Conservation (phyloP, 768 basidiomycete genomes). For the Termitomyces sp. region DNA sequence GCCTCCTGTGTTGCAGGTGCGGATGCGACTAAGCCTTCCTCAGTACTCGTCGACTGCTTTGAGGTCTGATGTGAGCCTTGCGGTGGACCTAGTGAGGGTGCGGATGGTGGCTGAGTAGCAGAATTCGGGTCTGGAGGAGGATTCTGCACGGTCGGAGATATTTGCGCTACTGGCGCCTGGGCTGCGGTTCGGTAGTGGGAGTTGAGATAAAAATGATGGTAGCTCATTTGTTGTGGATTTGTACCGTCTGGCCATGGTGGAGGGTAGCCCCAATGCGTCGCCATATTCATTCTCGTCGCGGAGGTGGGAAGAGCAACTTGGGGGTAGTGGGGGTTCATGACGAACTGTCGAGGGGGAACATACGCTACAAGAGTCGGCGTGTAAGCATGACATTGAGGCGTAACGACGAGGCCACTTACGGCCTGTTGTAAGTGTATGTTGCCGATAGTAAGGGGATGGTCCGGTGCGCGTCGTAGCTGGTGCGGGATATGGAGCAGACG, state of each 20-base stretch:
- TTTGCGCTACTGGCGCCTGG: constrained; percentile 16
- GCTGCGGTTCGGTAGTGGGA: constrained; percentile 34
- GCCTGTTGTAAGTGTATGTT: constrained; percentile 50
- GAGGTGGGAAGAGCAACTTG: constrained; percentile 49
- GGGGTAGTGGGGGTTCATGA: constrained; percentile 37
- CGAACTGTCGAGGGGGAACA: constrained; percentile 31
- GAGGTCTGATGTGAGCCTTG: constrained; percentile 2
- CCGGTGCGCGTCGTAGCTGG: constrained; percentile 24
- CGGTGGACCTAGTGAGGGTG: constrained; percentile 2
- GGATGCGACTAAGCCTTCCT: neutral
- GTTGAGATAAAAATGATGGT: constrained; percentile 29
- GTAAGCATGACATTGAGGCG: neutral
- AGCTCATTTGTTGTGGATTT: constrained; percentile 29
- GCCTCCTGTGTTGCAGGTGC: neutral
- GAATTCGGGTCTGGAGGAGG: constrained; percentile 3
- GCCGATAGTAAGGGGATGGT: constrained; percentile 60
- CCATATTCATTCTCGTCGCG: constrained; percentile 37
- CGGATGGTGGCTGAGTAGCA: neutral
- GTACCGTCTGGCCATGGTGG: constrained; percentile 31
- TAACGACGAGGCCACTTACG: constrained; percentile 14
- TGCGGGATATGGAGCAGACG: constrained; percentile 22
- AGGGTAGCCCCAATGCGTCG: constrained; percentile 33
- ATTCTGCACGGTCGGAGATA: constrained; percentile 8
- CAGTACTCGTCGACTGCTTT: neutral
- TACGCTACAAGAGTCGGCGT: constrained; percentile 25